These are phyloP conservation scores for Rhynchosporium agropyri DNA, from an alignment of 2,329 filamentous ascomycete species.

Conservation along the genomic window DNA sequence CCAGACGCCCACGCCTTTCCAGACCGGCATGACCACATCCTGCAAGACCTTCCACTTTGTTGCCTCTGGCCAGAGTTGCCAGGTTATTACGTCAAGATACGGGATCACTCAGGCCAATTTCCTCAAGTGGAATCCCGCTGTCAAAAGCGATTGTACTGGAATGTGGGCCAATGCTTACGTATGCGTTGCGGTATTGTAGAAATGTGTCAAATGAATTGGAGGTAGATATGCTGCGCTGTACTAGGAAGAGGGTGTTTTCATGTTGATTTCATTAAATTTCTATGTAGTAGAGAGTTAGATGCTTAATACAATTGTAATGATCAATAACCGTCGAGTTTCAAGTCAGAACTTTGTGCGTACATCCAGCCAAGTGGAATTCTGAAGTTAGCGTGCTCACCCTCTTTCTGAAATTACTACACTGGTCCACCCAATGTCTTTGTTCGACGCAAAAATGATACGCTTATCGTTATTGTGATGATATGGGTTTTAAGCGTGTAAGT, in stretches of 20 bases:
- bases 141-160: conserved; percentile 34
- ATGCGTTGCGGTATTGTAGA: neutral
- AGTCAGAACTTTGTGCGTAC: neutral
- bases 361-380: neutral
- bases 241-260: neutral
- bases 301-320: neutral
- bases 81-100: conserved; percentile 24
- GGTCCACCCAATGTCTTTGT: no score
- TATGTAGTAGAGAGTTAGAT: neutral
- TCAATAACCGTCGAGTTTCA: neutral
- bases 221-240: neutral
- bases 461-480: no score
- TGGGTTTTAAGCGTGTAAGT: no score
- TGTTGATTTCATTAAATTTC: neutral
- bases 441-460: no score
- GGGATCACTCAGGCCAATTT: conserved; percentile 35
- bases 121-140: conserved; percentile 41
- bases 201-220: neutral
- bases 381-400: neutral
- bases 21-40: conserved; percentile 31
- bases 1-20: conserved; percentile 18
- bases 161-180: conserved; percentile 32
- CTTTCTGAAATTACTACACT: neutral
- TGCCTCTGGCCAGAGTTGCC: conserved; percentile 29
- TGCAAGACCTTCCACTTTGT: conserved; percentile 39